phyloP scores from a whole-genome alignment of 2,329 filamentous ascomycete genomes.

The Colletotrichum salicis region DNA sequence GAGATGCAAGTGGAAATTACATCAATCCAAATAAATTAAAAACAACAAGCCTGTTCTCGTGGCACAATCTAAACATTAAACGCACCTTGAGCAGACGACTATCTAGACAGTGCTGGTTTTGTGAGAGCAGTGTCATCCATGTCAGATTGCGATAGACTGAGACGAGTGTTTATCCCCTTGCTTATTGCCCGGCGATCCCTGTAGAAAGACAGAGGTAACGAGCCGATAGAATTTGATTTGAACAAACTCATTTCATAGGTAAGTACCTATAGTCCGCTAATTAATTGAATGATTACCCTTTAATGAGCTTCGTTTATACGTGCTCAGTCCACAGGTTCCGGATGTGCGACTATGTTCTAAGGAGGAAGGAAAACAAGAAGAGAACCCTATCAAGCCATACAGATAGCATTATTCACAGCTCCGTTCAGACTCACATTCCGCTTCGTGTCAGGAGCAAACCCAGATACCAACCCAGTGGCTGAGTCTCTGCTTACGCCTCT shows the following conservation, averaged over 20 bases:
- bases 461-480: conserved; percentile 51
- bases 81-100: no score
- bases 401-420: background rate
- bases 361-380: background rate
- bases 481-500: conserved; percentile 53
- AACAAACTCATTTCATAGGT: background rate
- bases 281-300: background rate
- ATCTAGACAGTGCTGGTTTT: no score
- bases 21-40: no score
- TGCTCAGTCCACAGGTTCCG: background rate
- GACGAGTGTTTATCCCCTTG: no score
- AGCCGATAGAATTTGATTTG: background rate
- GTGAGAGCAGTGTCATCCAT: no score
- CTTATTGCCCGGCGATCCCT: no score
- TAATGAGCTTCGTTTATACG: background rate
- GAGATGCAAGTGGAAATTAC: no score
- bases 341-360: background rate
- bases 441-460: conserved; percentile 38
- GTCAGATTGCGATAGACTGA: no score
- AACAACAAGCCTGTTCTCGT: no score
- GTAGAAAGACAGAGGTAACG: background rate
- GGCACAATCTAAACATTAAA: no score
- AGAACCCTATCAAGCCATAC: background rate
- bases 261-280: background rate
- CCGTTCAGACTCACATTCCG: background rate